phyloP scores from a whole-genome alignment of 352 stramenopile species.

The Phytopythium montanum region DNA sequence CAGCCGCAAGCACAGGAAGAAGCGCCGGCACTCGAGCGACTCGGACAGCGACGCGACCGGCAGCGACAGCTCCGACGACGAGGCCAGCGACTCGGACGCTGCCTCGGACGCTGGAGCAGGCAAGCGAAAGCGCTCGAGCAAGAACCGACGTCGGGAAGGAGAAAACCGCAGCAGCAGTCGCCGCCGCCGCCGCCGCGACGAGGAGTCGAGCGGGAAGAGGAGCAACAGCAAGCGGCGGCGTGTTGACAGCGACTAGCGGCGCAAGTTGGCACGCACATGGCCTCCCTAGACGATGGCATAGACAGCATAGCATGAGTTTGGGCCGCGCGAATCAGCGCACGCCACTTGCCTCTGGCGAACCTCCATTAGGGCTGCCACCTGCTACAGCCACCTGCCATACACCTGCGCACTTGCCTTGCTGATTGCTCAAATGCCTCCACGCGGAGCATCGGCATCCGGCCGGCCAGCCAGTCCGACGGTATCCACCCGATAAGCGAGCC shows the following conservation, averaged over 20 bases:
- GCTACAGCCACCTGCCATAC: not conserved
- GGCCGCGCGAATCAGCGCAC: not conserved
- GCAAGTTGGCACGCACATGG: not conserved
- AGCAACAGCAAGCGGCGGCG: slow-evolving; percentile 2
- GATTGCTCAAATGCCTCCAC: not conserved
- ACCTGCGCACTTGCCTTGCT: not conserved
- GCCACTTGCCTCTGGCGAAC: not conserved
- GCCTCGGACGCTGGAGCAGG: slow-evolving; percentile 5
- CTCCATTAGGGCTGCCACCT: not conserved
- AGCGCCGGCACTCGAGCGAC: slow-evolving; percentile 11
- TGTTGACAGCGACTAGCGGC: not conserved
- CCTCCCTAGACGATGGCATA: not conserved
- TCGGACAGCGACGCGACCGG: slow-evolving; percentile 17
- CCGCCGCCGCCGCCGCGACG: not conserved
- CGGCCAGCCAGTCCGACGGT: too few species aligned
- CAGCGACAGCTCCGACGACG: slow-evolving; percentile 1
- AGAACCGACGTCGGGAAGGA: too few species aligned
- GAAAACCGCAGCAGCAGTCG: not conserved
- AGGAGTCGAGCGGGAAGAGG: not conserved
- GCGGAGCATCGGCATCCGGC: too few species aligned
- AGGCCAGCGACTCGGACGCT: slow-evolving; percentile 12
- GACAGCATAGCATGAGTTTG: not conserved
- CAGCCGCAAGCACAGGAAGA: slow-evolving; percentile 11
- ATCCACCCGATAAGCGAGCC: too few species aligned
- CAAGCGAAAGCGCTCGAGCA: slow-evolving; percentile 33